Evolutionary conservation across 352 stramenopile species (phyloP).

Genomic region (Globisporangium alternatum): DNA sequence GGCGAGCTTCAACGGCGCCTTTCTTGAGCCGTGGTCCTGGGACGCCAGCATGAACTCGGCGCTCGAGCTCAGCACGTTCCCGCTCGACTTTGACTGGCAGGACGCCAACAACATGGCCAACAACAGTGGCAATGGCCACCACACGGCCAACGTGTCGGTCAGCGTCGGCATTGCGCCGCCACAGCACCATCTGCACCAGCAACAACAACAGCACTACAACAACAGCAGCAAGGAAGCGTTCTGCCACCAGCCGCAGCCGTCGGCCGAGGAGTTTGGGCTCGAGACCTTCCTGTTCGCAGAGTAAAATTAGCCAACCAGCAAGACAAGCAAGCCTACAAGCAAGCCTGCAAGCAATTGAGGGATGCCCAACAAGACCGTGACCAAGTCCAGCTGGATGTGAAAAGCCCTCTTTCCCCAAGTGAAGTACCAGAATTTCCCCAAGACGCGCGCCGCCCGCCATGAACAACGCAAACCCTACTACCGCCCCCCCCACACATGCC

Average conservation of each 20-base stretch:
- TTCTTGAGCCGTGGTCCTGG: slow-evolving; percentile 69
- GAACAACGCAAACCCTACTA: neutral
- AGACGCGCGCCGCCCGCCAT: neutral
- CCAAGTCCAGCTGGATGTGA: neutral
- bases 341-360: neutral
- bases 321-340: neutral
- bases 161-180: slow-evolving; percentile 18
- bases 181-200: slow-evolving; percentile 26
- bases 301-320: slow-evolving; percentile 24
- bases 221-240: slow-evolving; percentile 23
- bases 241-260: slow-evolving; percentile 40
- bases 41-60: slow-evolving; percentile 42
- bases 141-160: slow-evolving; percentile 15
- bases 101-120: slow-evolving; percentile 18
- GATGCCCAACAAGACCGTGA: neutral
- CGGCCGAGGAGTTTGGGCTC: slow-evolving; percentile 60
- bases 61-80: slow-evolving; percentile 41
- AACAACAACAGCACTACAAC: slow-evolving; percentile 31
- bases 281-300: slow-evolving; percentile 69
- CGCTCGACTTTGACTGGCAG: slow-evolving; percentile 58
- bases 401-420: neutral
- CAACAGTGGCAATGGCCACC: slow-evolving; percentile 17
- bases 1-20: slow-evolving; percentile 36
- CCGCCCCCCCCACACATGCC: neutral
- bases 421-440: slow-evolving; percentile 1